phyloP scores from a whole-genome alignment of 257 asterid species.

The Handroanthus guayacan region DNA sequence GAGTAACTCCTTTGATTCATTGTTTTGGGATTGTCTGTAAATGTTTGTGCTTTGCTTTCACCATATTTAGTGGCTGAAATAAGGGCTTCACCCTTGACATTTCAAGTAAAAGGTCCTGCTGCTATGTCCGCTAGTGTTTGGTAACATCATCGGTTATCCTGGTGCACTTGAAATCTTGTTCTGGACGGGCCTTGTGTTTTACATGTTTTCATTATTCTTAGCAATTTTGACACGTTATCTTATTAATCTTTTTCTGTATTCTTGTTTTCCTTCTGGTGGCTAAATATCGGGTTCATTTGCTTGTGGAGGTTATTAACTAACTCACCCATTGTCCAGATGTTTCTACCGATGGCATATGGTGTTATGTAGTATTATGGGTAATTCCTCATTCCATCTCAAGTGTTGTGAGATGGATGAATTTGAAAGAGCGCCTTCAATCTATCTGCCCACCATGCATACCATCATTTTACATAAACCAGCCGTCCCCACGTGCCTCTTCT shows the following conservation, averaged over 20 bases:
- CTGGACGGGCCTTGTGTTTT: not conserved
- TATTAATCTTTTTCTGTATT: not conserved
- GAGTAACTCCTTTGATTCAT: not conserved
- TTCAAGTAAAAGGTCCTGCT: not conserved
- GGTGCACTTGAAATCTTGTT: not conserved
- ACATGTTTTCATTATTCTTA: constrained; percentile 15
- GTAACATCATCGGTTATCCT: not conserved
- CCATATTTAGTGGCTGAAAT: not conserved
- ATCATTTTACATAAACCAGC: constrained; percentile 53
- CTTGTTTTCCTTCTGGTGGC: not conserved
- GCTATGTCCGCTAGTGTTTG: not conserved
- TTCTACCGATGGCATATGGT: constrained; percentile 93
- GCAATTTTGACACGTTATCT: not conserved
- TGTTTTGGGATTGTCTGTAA: not conserved
- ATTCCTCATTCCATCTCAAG: constrained; percentile 56
- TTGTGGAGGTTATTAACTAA: constrained; percentile 17
- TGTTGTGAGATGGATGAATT: constrained; percentile 63
- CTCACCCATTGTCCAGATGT: constrained; percentile 54
- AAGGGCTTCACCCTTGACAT: not conserved
- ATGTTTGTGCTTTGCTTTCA: not conserved
- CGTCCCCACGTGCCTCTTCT: constrained; percentile 43
- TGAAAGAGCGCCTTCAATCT: constrained; percentile 74
- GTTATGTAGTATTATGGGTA: constrained; percentile 77
- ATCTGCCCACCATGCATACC: constrained; percentile 66
- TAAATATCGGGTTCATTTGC: constrained; percentile 9